phyloP scores from a whole-genome alignment of 495 filamentous ascomycete species.

The Trichoderma gamsii region DNA sequence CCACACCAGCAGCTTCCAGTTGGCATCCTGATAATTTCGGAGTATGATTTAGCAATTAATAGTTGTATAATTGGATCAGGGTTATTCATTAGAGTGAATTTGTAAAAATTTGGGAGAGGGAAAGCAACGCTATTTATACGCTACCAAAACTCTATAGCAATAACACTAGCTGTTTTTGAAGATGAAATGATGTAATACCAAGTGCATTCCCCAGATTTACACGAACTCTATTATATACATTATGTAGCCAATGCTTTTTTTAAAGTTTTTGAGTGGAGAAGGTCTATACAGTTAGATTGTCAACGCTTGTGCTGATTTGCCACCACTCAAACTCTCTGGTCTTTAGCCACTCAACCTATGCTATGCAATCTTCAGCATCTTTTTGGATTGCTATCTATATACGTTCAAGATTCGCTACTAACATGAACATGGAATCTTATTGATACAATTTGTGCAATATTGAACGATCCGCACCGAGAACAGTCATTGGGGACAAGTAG shows the following conservation, averaged over 20 bases:
- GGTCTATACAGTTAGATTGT: not conserved
- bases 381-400: too few species aligned
- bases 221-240: too few species aligned
- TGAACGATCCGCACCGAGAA: too few species aligned
- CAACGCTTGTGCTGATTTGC: not conserved
- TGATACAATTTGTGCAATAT: too few species aligned
- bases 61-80: not conserved
- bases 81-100: not conserved
- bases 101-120: not conserved
- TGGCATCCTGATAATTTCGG: not conserved
- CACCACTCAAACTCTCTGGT: not conserved
- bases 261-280: not conserved
- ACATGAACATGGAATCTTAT: too few species aligned
- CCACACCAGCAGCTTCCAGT: constrained; percentile 7
- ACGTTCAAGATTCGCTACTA: too few species aligned
- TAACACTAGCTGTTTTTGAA: not conserved
- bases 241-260: too few species aligned
- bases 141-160: too few species aligned
- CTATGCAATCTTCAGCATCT: not conserved
- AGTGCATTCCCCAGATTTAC: not conserved
- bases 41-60: not conserved
- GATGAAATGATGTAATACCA: not conserved
- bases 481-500: too few species aligned
- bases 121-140: not conserved
- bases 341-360: not conserved